A percentile compares a stretch with the other conserved stretches of the same genome.
These are phyloP conservation scores for Solanum hybrid DNA, from an alignment of 305 asterid genomes.

Conservation along the genomic window DNA sequence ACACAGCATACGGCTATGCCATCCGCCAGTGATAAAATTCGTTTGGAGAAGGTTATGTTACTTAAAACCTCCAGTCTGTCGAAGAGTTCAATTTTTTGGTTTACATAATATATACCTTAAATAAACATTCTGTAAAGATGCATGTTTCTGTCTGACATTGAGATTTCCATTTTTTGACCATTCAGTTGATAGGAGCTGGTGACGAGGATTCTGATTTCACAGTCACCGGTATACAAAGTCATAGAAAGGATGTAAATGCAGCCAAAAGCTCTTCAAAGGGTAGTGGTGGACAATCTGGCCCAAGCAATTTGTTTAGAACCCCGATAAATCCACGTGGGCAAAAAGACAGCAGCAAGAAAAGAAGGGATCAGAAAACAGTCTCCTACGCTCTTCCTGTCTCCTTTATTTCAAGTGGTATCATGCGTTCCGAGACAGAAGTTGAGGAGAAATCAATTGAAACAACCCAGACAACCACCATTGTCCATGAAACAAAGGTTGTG, in stretches of 20 bases:
- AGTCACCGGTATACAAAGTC: slow-evolving; percentile 26
- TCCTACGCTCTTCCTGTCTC: slow-evolving; percentile 76
- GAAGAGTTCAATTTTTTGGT: background rate
- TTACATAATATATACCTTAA: background rate
- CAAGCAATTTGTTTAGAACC: slow-evolving; percentile 25
- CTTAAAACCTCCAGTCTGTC: background rate
- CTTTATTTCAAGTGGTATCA: slow-evolving; percentile 71
- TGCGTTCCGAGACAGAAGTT: slow-evolving; percentile 33
- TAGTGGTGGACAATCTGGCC: slow-evolving; percentile 22
- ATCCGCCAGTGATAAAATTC: slow-evolving; percentile 52
- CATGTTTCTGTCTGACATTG: background rate
- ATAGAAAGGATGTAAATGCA: slow-evolving; percentile 14
- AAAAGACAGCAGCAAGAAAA: slow-evolving; percentile 36
- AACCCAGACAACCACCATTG: slow-evolving; percentile 21
- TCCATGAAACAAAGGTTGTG: slow-evolving; percentile 21
- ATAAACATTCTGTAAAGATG: background rate
- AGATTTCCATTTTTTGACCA: slow-evolving; percentile 11
- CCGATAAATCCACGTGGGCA: slow-evolving; percentile 15
- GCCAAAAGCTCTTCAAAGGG: slow-evolving; percentile 24
- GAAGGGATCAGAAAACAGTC: slow-evolving; percentile 34
- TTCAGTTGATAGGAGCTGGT: slow-evolving; percentile 70
- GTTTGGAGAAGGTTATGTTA: slow-evolving; percentile 63
- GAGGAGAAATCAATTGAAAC: slow-evolving; percentile 24
- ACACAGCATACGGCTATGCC: slow-evolving; percentile 84
- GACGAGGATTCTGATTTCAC: slow-evolving; percentile 56